Evolutionary conservation across 2,329 filamentous ascomycete genomes (phyloP).

Genomic region (Simplicillium sp.): DNA sequence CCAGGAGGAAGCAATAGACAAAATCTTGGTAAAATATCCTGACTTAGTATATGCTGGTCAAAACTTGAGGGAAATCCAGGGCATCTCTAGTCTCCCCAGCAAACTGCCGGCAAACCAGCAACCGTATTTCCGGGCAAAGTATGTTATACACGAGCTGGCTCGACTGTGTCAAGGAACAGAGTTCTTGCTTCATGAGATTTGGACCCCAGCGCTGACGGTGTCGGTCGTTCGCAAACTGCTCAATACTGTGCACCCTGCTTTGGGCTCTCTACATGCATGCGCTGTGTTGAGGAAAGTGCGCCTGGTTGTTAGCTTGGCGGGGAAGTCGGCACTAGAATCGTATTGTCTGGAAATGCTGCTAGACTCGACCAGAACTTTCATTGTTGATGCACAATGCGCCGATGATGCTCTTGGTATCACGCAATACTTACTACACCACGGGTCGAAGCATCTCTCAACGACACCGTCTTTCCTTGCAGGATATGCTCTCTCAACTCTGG

Average conservation of each 20-base stretch:
- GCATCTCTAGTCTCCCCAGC: slow-evolving; percentile 54
- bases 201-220: slow-evolving; percentile 66
- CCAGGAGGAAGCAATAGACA: slow-evolving; percentile 66
- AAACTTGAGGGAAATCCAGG: slow-evolving; percentile 60
- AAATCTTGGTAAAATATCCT: slow-evolving; percentile 50
- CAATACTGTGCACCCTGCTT: slow-evolving; percentile 68
- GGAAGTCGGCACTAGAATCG: slow-evolving; percentile 58
- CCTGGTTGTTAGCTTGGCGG: slow-evolving; percentile 70
- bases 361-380: slow-evolving; percentile 66
- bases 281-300: slow-evolving; percentile 79
- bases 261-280: slow-evolving; percentile 81
- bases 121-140: slow-evolving; percentile 73
- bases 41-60: slow-evolving; percentile 51
- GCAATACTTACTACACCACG: slow-evolving; percentile 69
- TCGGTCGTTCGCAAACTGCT: slow-evolving; percentile 70
- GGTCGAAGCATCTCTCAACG: slow-evolving; percentile 52
- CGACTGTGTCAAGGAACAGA: slow-evolving; percentile 67
- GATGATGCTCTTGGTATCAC: slow-evolving; percentile 83
- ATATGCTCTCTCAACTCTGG: slow-evolving; percentile 67
- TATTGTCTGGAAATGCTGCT: slow-evolving; percentile 90
- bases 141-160: slow-evolving; percentile 64
- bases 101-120: slow-evolving; percentile 71
- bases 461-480: slow-evolving; percentile 72
- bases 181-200: slow-evolving; percentile 55
- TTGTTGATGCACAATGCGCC: slow-evolving; percentile 77